phyloP scores from a whole-genome alignment of 495 filamentous ascomycete species.

The Xylaria telfairii region DNA sequence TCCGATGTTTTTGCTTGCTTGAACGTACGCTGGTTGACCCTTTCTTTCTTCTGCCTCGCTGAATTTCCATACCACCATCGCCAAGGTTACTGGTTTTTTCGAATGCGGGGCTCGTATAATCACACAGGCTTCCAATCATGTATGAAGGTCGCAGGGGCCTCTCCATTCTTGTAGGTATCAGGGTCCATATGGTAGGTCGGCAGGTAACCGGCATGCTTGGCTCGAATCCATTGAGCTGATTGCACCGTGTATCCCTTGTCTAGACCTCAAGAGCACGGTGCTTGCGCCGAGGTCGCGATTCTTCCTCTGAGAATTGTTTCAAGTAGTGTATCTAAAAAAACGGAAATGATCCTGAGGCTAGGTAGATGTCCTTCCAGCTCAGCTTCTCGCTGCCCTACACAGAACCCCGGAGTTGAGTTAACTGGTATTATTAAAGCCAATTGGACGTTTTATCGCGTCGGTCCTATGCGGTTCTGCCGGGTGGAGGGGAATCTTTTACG shows the following conservation, averaged over 20 bases:
- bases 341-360: background rate
- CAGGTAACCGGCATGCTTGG: conserved; percentile 12
- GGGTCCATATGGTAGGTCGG: conserved; percentile 6
- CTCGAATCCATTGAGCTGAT: conserved; percentile 2
- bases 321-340: background rate
- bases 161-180: conserved; percentile 5
- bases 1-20: background rate
- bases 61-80: background rate
- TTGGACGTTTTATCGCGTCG: background rate
- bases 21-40: background rate
- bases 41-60: background rate
- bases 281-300: background rate
- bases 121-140: background rate
- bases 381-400: background rate
- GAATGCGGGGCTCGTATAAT: conserved; percentile 6
- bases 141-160: conserved; percentile 13
- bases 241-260: background rate
- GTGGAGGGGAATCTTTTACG: background rate
- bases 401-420: background rate
- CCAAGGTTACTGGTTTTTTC: background rate
- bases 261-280: background rate
- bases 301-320: background rate
- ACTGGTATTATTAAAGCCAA: background rate
- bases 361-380: background rate
- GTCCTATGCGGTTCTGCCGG: background rate